Evolutionary conservation across 129 eudicot genomes (phyloP).

Genomic region (Mikania micrantha): DNA sequence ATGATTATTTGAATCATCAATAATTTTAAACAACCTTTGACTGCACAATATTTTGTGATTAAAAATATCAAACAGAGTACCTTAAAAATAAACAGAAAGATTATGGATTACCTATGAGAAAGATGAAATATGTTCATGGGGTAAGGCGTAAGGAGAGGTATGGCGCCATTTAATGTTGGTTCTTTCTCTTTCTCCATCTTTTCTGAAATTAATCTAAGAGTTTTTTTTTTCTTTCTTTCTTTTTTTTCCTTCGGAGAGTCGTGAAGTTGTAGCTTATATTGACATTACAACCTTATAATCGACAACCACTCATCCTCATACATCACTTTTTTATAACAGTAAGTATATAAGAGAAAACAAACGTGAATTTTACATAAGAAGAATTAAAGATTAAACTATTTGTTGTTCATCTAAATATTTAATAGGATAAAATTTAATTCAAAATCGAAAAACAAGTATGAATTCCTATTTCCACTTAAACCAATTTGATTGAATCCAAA

Average conservation of each 20-base stretch:
- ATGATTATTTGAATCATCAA: neutral
- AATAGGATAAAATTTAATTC: too few relatives aligned
- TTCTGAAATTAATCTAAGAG: neutral
- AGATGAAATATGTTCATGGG: slow-evolving; percentile 23
- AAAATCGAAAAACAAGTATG: too few relatives aligned
- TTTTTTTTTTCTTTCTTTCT: too few relatives aligned
- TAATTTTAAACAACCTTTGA: neutral
- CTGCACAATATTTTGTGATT: neutral
- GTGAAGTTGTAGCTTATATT: neutral
- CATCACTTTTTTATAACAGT: too few relatives aligned
- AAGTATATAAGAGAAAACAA: too few relatives aligned
- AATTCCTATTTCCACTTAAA: too few relatives aligned
- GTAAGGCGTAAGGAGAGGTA: slow-evolving; percentile 30
- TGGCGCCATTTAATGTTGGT: neutral
- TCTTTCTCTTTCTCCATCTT: slow-evolving; percentile 16
- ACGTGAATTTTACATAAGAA: too few relatives aligned
- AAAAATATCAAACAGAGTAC: too few relatives aligned
- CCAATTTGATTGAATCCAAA: too few relatives aligned
- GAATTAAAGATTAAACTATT: too few relatives aligned
- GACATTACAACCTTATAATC: neutral
- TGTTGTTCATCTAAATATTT: too few relatives aligned
- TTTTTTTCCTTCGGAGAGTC: neutral
- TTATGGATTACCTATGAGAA: slow-evolving; percentile 26
- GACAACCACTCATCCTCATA: neutral
- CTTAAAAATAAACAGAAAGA: neutral